Conservation (phyloP, 352 stramenopile genomes). For the Phytopythium mirpurense region DNA sequence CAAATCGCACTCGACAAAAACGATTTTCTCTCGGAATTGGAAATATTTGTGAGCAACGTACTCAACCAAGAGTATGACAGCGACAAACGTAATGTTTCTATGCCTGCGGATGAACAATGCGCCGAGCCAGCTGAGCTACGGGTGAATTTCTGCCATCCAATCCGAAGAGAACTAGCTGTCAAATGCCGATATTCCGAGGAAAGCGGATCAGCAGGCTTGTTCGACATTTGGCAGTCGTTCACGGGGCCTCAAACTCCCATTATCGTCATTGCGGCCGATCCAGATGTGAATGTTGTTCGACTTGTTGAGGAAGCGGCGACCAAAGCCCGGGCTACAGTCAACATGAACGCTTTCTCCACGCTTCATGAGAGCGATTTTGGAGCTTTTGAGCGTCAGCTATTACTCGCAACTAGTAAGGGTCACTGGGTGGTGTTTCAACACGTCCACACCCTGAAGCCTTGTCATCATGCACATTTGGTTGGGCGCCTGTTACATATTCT, state of each 20-base stretch:
- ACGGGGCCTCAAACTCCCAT: not conserved
- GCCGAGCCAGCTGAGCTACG: too few relatives aligned
- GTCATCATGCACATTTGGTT: not conserved
- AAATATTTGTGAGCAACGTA: slow-evolving; percentile 1
- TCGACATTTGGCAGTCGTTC: slow-evolving; percentile 1
- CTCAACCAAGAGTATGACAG: not conserved
- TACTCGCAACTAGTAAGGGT: not conserved
- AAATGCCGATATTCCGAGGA: not conserved
- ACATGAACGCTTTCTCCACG: not conserved
- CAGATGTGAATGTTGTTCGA: not conserved
- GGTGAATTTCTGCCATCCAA: not conserved
- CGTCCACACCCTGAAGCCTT: not conserved
- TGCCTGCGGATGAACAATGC: too few relatives aligned
- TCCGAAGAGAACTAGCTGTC: not conserved
- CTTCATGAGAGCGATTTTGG: not conserved
- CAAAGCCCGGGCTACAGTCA: not conserved
- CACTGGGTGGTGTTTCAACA: not conserved
- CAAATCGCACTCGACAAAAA: slow-evolving; percentile 17
- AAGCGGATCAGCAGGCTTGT: not conserved
- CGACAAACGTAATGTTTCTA: too few relatives aligned
- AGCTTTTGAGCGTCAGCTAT: not conserved
- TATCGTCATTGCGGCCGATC: not conserved
- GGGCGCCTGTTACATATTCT: not conserved
- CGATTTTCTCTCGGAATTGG: slow-evolving; percentile 22
- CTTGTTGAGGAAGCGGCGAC: not conserved